Base-by-base conservation (phyloP, 768 basidiomycete species). In the Collybiopsis confluens region DNA sequence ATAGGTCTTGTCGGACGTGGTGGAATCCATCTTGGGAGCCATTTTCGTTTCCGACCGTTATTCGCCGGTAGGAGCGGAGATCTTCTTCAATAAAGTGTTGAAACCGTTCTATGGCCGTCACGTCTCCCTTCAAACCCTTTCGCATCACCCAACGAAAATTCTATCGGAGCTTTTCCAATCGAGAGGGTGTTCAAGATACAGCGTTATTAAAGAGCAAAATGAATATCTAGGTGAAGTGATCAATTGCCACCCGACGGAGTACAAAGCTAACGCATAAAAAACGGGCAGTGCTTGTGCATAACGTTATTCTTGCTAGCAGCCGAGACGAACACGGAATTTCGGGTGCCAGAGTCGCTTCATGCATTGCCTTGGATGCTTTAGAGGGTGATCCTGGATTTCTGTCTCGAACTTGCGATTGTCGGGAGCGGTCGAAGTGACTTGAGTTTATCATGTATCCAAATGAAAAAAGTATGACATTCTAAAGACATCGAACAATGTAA, bases 11-110 rank as follows among this genome's bases (percentile, higher is more conserved):
- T 88, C 88, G 7, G 90, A 92, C 65, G 75, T 92, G 24, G 76
- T 93, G 20, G 91, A 94, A 67, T 85, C 90, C 2, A 73, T 89
- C 37, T 72, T 90, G 33, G 92, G 90, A 8, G 91, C 89, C 9
- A 70, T 91, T 46, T 90, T 85, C 68, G 78, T 93, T 57, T 88
- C 84, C 20, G 90, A 92, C 63, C 73, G 78, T 52, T 89, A 85
- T 67, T 77, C 80, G 16, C 77, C 78, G 23, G 68, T 71, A 48
- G 87, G 88, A 3, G 76, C 78, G 23, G 78, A 87, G 61, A 69
- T 70, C 0, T 74, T 93, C 60, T 93, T 88, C 68, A 76, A 83
- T 53, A 79, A 74, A 48, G 70, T 86, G 44, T 71, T 92, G 52
- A 76, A 81, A 65, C 90, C 90, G 4, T 94, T 93, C 65, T 90